These are phyloP conservation scores for Closterium sp. DNA, from an alignment of 139 green algal species.

Conservation along the genomic window DNA sequence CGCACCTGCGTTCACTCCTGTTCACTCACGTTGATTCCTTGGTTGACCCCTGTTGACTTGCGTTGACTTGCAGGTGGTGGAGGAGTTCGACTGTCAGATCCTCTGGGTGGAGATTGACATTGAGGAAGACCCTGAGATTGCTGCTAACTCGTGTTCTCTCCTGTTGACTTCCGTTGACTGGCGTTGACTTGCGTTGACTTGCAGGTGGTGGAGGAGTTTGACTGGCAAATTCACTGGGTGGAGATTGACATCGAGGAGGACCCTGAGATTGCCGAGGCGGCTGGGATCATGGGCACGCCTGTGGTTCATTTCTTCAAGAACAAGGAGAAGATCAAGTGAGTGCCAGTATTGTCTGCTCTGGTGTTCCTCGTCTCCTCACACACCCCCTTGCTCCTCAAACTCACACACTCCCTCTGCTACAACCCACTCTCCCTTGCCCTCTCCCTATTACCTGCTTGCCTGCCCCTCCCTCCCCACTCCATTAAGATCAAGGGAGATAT, in stretches of 20 bases:
- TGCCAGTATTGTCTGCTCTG: not conserved
- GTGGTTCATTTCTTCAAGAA: slow-evolving; percentile 92
- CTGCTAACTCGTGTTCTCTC: slow-evolving; percentile 17
- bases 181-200: not conserved
- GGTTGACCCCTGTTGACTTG: no score
- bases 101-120: slow-evolving; percentile 95
- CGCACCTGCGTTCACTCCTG: no score
- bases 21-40: no score
- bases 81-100: slow-evolving; percentile 55
- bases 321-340: slow-evolving; percentile 72
- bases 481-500: no score
- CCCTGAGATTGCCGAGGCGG: slow-evolving; percentile 84
- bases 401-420: no score
- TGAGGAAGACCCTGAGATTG: slow-evolving; percentile 85
- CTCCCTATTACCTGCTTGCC: no score
- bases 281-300: slow-evolving; percentile 86
- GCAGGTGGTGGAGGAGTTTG: slow-evolving; percentile 56
- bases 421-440: no score
- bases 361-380: no score
- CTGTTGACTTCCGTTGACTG: not conserved
- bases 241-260: slow-evolving; percentile 94
- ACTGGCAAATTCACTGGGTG: slow-evolving; percentile 73
- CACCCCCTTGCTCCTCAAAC: no score
- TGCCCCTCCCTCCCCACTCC: slow-evolving; percentile 19
- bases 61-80: slow-evolving; percentile 43